These are phyloP conservation scores for Kazachstania martiniae DNA, from an alignment of 805 yeast genomes.

Conservation along the genomic window DNA sequence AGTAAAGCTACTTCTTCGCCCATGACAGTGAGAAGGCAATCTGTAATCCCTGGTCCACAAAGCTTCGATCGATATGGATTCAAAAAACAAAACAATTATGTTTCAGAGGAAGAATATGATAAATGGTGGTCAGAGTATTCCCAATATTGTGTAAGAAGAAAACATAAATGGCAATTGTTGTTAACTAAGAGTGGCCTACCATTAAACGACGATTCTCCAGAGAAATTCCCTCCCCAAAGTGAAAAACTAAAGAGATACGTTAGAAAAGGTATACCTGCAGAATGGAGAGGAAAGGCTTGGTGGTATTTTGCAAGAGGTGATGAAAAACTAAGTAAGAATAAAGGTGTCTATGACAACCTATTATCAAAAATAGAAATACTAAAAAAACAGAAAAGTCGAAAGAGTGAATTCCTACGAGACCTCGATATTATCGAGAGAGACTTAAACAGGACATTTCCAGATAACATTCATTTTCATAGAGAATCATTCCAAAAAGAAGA, in stretches of 20 bases:
- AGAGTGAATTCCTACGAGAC: constrained; percentile 35
- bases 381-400: constrained; percentile 33
- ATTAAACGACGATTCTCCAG: constrained; percentile 39
- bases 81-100: constrained; percentile 51
- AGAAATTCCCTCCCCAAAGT: constrained; percentile 64
- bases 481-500: constrained; percentile 34
- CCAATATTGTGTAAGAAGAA: constrained; percentile 47
- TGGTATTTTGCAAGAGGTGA: constrained; percentile 84
- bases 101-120: constrained; percentile 50
- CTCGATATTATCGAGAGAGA: constrained; percentile 92
- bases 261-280: constrained; percentile 89
- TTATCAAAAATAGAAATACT: constrained; percentile 40
- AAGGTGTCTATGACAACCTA: constrained; percentile 67
- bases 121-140: constrained; percentile 67
- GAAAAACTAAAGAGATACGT: constrained; percentile 70
- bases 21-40: constrained; percentile 4
- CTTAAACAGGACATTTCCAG: constrained; percentile 89
- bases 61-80: constrained; percentile 78
- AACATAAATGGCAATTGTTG: constrained; percentile 63
- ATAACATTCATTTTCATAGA: constrained; percentile 67
- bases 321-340: constrained; percentile 54
- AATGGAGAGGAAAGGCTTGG: constrained; percentile 97
- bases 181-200: constrained; percentile 59
- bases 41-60: constrained; percentile 4
- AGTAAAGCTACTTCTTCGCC: constrained; percentile 1